Conservation (phyloP, 1,284 basidiomycete genomes). For the Naganishia cerealis region DNA sequence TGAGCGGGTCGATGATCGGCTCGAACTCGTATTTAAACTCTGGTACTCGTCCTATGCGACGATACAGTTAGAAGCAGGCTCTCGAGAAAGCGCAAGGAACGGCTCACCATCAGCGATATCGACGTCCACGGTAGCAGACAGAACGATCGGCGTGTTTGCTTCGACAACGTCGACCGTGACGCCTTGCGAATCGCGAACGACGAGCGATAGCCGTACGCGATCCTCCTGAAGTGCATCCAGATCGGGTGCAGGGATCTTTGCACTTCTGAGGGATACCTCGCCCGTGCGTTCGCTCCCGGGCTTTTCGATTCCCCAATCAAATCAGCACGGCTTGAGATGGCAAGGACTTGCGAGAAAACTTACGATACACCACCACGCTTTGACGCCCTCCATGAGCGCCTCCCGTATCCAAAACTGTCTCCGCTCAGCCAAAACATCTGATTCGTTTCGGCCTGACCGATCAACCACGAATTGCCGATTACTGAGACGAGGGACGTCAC, state of each 20-base stretch:
- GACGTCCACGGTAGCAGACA: slow-evolving; percentile 2
- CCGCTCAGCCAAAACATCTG: slow-evolving; percentile 14
- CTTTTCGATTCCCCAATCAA: neutral
- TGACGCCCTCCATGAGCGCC: slow-evolving; percentile 13
- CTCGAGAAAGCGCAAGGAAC: neutral
- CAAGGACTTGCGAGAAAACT: neutral
- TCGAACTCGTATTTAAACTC: slow-evolving; percentile 19
- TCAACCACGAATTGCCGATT: slow-evolving; percentile 86
- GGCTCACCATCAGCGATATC: neutral
- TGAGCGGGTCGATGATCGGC: slow-evolving; percentile 1
- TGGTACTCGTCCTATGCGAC: neutral
- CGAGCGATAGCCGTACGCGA: slow-evolving; percentile 2
- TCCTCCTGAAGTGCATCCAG: slow-evolving; percentile 15
- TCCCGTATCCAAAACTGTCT: slow-evolving; percentile 24
- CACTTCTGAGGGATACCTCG: slow-evolving; percentile 1
- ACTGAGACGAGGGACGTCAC: slow-evolving; percentile 76
- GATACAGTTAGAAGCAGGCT: neutral
- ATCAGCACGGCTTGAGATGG: neutral
- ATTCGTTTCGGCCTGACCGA: slow-evolving; percentile 9
- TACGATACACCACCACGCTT: slow-evolving; percentile 24
- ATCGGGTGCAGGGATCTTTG: slow-evolving; percentile 8
- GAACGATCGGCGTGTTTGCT: slow-evolving; percentile 11
- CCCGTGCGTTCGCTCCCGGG: slow-evolving; percentile 21
- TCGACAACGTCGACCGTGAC: neutral
- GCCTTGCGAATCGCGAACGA: neutral